Base-by-base conservation (phyloP, 495 filamentous ascomycete genomes). In the Xylaria curta region DNA sequence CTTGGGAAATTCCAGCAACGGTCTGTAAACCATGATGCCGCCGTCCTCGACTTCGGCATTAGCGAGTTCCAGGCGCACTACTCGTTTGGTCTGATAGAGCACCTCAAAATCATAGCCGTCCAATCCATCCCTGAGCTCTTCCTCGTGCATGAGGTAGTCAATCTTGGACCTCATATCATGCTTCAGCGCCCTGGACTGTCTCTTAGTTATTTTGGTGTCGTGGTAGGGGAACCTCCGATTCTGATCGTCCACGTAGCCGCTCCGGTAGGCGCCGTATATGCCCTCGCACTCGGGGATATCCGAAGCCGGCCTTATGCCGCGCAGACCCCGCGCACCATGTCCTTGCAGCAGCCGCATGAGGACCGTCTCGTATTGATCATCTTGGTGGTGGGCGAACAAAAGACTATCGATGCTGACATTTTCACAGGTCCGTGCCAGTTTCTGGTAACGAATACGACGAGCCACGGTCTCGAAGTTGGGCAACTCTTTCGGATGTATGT, bases 321-420 rank as follows among this genome's bases (percentile, higher is more conserved):
- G 81, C 44, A 98, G 82, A 0, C 92, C 94, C n/a, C 85, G 78
- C 31, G 87, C 85, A 12, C 85, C 82, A 53, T 91, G 89, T 7
- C 90, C 89, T 24, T 81, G 78, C 0, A 89, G 80, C 49, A 98
- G 76, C 54, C 94, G 85, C 89, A 92, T 90, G 53, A 99, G 78
- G 4, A 97, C 86, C 0, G 95, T 97, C 80, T 99, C 96, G 47
- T 93, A 92, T 74, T 92, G 90, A 78, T 98, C 94, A 76, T 94
- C 92, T 72, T 87, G 83, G 79, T 98, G 95, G 78, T 99, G 95
- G 8, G 91, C 95, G 44, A 93, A 80, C 3, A 97, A 81, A 3
- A 97, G 72, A 3, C 87, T 84, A 28, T 79, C 76, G 33, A 92
- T 86, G 0, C 77, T 64, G 7, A 78, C 51, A 1, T 82, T 75